phyloP scores from a whole-genome alignment of 1,284 basidiomycete genomes.

The Exsudoporus floridanus region DNA sequence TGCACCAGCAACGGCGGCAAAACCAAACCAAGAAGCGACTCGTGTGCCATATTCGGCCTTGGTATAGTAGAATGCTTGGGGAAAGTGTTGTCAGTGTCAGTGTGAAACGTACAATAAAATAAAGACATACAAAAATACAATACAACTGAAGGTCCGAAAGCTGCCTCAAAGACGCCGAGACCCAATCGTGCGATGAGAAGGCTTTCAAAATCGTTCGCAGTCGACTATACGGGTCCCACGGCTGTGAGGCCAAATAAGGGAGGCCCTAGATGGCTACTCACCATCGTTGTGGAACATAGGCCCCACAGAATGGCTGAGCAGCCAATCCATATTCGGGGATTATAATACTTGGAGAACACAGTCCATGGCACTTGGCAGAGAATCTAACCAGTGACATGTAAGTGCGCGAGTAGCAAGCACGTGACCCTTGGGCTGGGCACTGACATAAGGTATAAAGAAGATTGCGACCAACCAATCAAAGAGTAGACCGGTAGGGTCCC shows the following conservation, averaged over 20 bases:
- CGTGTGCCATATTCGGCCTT: conserved; percentile 69
- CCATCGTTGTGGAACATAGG: conserved; percentile 67
- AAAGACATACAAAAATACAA: conserved; percentile 64
- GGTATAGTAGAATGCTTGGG: conserved; percentile 71
- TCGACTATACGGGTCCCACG: conserved; percentile 44
- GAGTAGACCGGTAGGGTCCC: conserved; percentile 62
- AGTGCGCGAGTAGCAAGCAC: background rate
- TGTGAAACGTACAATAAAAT: background rate
- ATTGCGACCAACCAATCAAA: conserved; percentile 76
- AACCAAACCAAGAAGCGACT: conserved; percentile 77
- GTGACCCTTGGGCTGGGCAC: conserved; percentile 22
- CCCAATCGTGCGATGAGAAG: conserved; percentile 59
- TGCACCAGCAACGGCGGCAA: conserved; percentile 76
- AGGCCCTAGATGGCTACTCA: conserved; percentile 26
- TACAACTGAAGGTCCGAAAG: conserved; percentile 47
- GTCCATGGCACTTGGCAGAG: conserved; percentile 70
- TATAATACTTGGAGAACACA: conserved; percentile 63
- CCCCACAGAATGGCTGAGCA: conserved; percentile 70
- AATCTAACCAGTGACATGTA: conserved; percentile 45
- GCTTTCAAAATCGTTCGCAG: conserved; percentile 55
- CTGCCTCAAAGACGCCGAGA: conserved; percentile 70
- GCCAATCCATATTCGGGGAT: conserved; percentile 66
- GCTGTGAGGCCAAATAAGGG: background rate
- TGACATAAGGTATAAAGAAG: conserved; percentile 75
- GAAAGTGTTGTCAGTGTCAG: conserved; percentile 4